Base-by-base conservation (phyloP, 495 filamentous ascomycete genomes). In the Acidiella bohemica region DNA sequence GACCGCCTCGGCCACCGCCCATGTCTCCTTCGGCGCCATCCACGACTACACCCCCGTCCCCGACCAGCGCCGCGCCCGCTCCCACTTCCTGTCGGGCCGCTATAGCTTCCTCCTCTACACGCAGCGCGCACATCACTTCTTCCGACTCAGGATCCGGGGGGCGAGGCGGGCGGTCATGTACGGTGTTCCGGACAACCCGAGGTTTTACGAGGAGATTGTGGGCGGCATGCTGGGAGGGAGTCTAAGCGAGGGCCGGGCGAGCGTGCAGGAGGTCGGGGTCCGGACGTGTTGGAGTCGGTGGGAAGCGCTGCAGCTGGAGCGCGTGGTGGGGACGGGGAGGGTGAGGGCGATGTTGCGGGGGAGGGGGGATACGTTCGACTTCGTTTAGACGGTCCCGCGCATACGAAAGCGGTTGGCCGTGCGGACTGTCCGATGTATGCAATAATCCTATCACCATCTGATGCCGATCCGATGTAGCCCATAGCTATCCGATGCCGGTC, bases 51-150 rank as follows among this genome's bases (percentile, higher is more conserved):
- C 83, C 0, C 68, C 78, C 29, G 60, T 75, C 4, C 67, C 73
- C 12, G 84, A 88, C 38, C 75, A 85, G 28, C 75, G 80, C 20
- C 78, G 88, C 14, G 83, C 92, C 14, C 69, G 88, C 6, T 83
- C 81, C 11, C 83, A 95, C 53, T 96, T 97, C 62, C 58, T 85
- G 42, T 78, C 61, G 31, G 88, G 87, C 4, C 68, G 82, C 20
- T 80, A 93, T 50, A 76, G 76, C 25, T 70, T 95, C 16, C 62
- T 97, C 25, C 65, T 97, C 13, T 96, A 96, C 59, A 86, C 85
- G 7, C 87, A 88, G 59, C 78, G 90, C 20, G 78, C 86, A 13
- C 92, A 96, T 62, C 92, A 97, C 58, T 97, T 96, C 66, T 68
- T 82, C 19, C 71, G 92, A 16, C 88, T 85, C 53, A 70, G 70